phyloP scores from a whole-genome alignment of 306 rosid species.

The Prunus mongolica region DNA sequence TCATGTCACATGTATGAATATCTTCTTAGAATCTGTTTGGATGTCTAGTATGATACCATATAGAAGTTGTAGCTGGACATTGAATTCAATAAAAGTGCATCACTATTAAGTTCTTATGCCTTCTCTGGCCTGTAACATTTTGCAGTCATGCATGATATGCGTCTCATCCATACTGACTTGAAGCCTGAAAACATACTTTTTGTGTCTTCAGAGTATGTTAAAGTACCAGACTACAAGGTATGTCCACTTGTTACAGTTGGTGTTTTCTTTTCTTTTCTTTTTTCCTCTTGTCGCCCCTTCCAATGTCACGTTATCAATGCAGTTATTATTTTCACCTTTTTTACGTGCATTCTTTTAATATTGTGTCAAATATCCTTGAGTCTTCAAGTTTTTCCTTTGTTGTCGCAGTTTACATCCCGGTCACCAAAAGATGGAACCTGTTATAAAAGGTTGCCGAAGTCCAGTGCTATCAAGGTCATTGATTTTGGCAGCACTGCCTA shows the following conservation, averaged over 20 bases:
- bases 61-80: not conserved
- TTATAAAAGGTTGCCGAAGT: slow-evolving; percentile 72
- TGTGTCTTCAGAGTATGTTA: slow-evolving; percentile 60
- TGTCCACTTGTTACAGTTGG: not conserved
- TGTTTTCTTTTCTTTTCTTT: not conserved
- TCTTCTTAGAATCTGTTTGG: not conserved
- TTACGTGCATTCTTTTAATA: not conserved
- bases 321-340: not conserved
- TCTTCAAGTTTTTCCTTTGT: not conserved
- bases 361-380: not conserved
- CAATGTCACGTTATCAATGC: not conserved
- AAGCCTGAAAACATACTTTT: slow-evolving; percentile 83
- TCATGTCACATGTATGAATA: not conserved
- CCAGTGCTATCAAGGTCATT: slow-evolving; percentile 79
- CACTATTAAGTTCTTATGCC: slow-evolving; percentile 4
- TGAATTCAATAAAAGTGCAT: not conserved
- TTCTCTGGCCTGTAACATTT: not conserved
- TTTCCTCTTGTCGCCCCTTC: not conserved
- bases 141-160: slow-evolving; percentile 87
- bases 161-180: slow-evolving; percentile 76
- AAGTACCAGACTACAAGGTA: slow-evolving; percentile 64
- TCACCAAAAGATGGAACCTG: slow-evolving; percentile 46
- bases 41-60: not conserved
- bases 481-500: slow-evolving; percentile 85
- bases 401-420: slow-evolving; percentile 50